Conservation (phyloP, 1,284 basidiomycete genomes). For the Bondarzewia mesenterica region DNA sequence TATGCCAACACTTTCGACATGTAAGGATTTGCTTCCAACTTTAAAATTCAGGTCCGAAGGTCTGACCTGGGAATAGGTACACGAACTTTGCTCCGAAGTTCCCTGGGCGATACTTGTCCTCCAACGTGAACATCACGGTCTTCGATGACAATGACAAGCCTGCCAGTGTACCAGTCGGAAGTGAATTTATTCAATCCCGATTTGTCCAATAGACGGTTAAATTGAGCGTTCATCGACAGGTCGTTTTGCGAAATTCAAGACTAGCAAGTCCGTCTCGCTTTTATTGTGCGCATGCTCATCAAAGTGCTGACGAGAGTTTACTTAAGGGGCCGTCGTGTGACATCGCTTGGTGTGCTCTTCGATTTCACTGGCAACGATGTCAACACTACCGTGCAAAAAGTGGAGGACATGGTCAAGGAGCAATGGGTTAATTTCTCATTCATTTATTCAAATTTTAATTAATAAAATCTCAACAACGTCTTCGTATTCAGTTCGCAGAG, state of each 20-base stretch:
- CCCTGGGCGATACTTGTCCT: slow-evolving; percentile 72
- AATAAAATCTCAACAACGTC: neutral
- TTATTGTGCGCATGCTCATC: neutral
- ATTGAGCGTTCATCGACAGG: too few species aligned
- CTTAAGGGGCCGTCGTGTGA: slow-evolving; percentile 60
- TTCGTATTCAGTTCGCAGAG: slow-evolving; percentile 50
- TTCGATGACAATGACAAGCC: slow-evolving; percentile 39
- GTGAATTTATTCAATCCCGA: slow-evolving; percentile 23
- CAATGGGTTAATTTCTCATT: slow-evolving; percentile 40
- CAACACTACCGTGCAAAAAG: slow-evolving; percentile 69
- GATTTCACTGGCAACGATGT: slow-evolving; percentile 59
- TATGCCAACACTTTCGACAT: slow-evolving; percentile 74
- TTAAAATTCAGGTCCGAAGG: neutral
- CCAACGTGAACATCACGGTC: slow-evolving; percentile 80
- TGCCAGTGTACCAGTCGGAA: slow-evolving; percentile 56
- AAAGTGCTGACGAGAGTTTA: slow-evolving; percentile 5
- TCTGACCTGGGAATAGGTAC: neutral
- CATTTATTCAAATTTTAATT: neutral
- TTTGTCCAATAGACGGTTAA: neutral
- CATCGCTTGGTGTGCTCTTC: slow-evolving; percentile 75
- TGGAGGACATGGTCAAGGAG: slow-evolving; percentile 71
- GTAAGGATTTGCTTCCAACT: slow-evolving; percentile 25
- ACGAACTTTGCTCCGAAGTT: slow-evolving; percentile 66
- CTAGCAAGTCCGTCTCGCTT: slow-evolving; percentile 45
- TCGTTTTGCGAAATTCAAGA: slow-evolving; percentile 70